A percentile compares a stretch with the other conserved stretches of the same genome.
These are phyloP conservation scores for Claviceps arundinis DNA, from an alignment of 2,329 filamentous ascomycete species.

Conservation along the genomic window DNA sequence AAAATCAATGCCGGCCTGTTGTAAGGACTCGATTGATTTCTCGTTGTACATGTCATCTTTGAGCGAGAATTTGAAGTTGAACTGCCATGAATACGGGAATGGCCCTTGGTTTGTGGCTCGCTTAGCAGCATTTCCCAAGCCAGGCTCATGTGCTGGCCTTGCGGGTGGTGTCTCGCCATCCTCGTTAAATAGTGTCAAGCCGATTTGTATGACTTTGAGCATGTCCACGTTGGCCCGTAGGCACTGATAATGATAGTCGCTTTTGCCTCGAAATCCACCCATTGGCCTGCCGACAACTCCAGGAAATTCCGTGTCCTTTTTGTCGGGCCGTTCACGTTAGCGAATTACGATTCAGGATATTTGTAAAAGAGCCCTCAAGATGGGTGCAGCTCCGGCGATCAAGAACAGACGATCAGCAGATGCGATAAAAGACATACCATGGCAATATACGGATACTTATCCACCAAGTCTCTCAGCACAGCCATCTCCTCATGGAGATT, in stretches of 20 bases:
- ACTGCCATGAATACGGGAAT: constrained; percentile 90
- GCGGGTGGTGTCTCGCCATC: constrained; percentile 77
- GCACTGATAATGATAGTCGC: constrained; percentile 97
- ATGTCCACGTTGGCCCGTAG: constrained; percentile 94
- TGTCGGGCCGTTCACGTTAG: constrained; percentile 8
- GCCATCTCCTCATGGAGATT: constrained; percentile 89
- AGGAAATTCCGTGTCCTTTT: constrained; percentile 93
- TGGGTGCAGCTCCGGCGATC: too few species aligned
- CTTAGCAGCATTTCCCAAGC: constrained; percentile 22
- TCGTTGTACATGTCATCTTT: constrained; percentile 97
- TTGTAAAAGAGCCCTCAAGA: background rate
- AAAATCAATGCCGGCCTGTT: constrained; percentile 89
- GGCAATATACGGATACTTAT: constrained; percentile 89
- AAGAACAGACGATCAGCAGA: background rate
- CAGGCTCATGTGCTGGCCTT: constrained; percentile 38
- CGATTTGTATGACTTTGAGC: constrained; percentile 93
- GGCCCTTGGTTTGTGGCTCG: constrained; percentile 30
- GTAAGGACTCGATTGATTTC: constrained; percentile 81
- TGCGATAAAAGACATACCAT: constrained; percentile 54
- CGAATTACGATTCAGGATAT: background rate
- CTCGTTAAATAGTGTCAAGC: constrained; percentile 83
- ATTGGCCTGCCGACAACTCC: constrained; percentile 92
- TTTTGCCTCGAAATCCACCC: constrained; percentile 86
- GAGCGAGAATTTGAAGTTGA: constrained; percentile 95
- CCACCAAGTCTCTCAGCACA: constrained; percentile 65